Percentiles rank a stretch among this genome's conserved stretches.
Evolutionary conservation across 805 yeast species (phyloP).

Genomic region (Saturnispora sanitii): DNA sequence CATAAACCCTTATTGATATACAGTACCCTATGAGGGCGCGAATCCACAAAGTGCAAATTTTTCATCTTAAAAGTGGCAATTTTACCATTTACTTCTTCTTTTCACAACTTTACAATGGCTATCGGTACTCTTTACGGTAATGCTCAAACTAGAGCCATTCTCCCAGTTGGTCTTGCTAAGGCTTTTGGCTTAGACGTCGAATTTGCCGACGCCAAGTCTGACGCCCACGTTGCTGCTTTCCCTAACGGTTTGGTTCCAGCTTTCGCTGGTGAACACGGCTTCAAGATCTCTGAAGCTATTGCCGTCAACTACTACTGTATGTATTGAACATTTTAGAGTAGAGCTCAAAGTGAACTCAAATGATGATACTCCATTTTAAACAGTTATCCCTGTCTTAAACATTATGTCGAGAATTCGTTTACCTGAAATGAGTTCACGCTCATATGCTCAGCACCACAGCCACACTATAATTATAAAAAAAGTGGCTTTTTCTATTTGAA

Average conservation of each 20-base stretch:
- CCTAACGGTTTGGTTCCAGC: conserved; percentile 62
- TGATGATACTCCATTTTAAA: conserved; percentile 52
- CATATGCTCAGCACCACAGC: not conserved
- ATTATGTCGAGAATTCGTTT: conserved; percentile 56
- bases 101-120: conserved; percentile 21
- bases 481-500: not conserved
- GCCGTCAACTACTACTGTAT: conserved; percentile 49
- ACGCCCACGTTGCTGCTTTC: conserved; percentile 41
- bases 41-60: no score
- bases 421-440: conserved; percentile 33
- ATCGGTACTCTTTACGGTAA: conserved; percentile 28
- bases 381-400: conserved; percentile 86
- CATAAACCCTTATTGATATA: no score
- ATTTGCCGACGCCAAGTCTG: conserved; percentile 16
- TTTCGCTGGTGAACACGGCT: conserved; percentile 61
- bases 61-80: not conserved
- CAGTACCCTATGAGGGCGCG: no score
- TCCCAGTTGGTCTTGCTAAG: conserved; percentile 38
- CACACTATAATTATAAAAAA: not conserved
- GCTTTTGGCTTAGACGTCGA: conserved; percentile 49
- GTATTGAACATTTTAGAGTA: conserved; percentile 12
- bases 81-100: conserved; percentile 1
- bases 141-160: conserved; percentile 24
- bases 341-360: conserved; percentile 12
- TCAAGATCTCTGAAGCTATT: conserved; percentile 58